A percentile compares a stretch with the other conserved stretches of the same genome.
phyloP scores from a whole-genome alignment of 148 eudicot species.

The Heliamphora exappendiculata region DNA sequence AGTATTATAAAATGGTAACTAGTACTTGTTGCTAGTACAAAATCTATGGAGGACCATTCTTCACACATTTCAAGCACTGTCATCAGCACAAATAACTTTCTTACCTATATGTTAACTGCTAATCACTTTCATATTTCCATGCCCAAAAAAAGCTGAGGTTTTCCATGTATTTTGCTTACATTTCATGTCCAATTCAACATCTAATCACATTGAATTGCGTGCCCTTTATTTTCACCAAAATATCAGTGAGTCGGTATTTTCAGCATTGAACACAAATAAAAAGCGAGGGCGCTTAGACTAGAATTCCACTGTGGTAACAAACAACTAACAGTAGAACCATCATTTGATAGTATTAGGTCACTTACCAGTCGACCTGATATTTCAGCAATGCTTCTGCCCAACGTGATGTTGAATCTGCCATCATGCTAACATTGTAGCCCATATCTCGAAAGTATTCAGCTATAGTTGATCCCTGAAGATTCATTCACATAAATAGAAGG shows the following conservation, averaged over 20 bases:
- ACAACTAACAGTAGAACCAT: too few relatives aligned
- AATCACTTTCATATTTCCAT: too few relatives aligned
- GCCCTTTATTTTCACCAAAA: background rate
- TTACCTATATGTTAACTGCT: background rate
- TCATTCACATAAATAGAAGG: background rate
- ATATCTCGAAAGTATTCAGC: conserved; percentile 99
- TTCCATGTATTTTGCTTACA: background rate
- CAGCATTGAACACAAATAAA: background rate
- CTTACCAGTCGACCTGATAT: conserved; percentile 97
- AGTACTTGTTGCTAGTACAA: background rate
- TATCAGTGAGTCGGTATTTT: background rate
- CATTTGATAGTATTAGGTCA: background rate
- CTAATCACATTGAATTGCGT: background rate
- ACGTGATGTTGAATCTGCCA: conserved; percentile 99
- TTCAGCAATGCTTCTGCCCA: conserved; percentile 99
- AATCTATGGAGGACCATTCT: too few relatives aligned
- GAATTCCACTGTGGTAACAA: background rate
- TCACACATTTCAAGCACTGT: background rate
- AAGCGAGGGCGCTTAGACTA: background rate
- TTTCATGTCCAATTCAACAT: background rate
- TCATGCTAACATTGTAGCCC: conserved; percentile 99
- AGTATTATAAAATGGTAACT: background rate
- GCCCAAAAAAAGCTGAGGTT: too few relatives aligned
- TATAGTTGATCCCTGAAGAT: conserved; percentile 76
- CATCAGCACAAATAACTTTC: background rate